These are phyloP conservation scores for Schwanniomyces polymorphus DNA, from an alignment of 805 yeast species.

Conservation along the genomic window DNA sequence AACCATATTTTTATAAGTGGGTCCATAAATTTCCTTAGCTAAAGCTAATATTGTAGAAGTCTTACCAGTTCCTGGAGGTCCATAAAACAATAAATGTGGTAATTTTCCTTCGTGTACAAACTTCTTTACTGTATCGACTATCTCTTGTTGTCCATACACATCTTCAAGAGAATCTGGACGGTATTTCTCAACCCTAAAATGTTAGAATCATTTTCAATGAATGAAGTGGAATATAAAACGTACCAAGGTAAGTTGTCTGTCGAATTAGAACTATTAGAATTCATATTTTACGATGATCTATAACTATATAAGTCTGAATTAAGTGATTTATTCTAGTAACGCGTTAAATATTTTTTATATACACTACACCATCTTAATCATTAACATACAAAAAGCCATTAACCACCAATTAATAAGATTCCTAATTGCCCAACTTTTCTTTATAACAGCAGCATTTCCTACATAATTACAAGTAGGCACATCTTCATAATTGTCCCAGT, in stretches of 20 bases:
- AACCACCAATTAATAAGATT: constrained; percentile 13
- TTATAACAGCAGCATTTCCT: constrained; percentile 15
- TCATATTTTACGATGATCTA: background rate
- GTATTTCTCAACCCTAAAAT: constrained; percentile 82
- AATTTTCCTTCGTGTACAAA: constrained; percentile 80
- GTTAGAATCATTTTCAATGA: constrained; percentile 15
- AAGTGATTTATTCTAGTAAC: background rate
- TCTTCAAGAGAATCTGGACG: constrained; percentile 84
- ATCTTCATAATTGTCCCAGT: constrained; percentile 32
- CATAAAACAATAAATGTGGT: constrained; percentile 92
- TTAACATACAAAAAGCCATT: background rate
- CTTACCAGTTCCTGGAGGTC: constrained; percentile 95
- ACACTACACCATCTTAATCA: background rate
- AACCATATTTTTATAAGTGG: constrained; percentile 81
- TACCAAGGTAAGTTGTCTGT: constrained; percentile 63
- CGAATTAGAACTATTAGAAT: background rate
- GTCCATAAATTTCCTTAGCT: constrained; percentile 85
- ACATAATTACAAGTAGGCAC: constrained; percentile 39
- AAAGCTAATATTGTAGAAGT: constrained; percentile 86
- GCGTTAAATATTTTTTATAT: background rate
- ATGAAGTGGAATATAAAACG: constrained; percentile 9
- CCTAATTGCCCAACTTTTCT: constrained; percentile 8
- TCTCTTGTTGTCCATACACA: constrained; percentile 87
- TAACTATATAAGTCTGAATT: too few relatives aligned
- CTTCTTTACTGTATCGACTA: constrained; percentile 79